Conservation (phyloP, 139 green algal genomes). For the Coccomyxa sp. region DNA sequence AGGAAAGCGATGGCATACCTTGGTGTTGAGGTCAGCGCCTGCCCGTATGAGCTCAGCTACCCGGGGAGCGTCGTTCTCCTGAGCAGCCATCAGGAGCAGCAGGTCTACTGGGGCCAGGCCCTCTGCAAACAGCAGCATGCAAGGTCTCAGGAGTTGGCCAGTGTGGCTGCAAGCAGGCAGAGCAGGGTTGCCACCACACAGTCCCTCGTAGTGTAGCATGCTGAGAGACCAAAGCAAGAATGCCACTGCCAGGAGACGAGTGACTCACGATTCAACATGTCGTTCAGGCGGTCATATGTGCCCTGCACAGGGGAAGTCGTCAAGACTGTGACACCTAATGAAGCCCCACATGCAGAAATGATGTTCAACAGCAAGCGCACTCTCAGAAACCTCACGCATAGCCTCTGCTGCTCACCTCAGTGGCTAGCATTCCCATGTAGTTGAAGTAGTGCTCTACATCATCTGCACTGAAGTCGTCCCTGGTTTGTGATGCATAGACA, state of each 20-base stretch:
- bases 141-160: not conserved
- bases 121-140: conserved; percentile 21
- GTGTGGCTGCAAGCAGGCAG: too few relatives aligned
- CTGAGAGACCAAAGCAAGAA: too few relatives aligned
- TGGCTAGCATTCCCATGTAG: conserved; percentile 95
- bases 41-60: conserved; percentile 83
- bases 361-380: too few relatives aligned
- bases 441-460: conserved; percentile 97
- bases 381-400: too few relatives aligned
- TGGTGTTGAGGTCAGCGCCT: conserved; percentile 56
- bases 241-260: too few relatives aligned
- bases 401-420: conserved; percentile 28
- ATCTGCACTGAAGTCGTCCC: conserved; percentile 64
- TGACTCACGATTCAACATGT: conserved; percentile 54
- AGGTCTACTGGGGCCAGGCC: conserved; percentile 81
- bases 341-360: too few relatives aligned
- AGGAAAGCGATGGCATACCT: conserved; percentile 18
- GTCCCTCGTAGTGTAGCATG: not conserved
- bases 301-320: too few relatives aligned
- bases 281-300: conserved; percentile 83
- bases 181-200: too few relatives aligned
- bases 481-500: not conserved
- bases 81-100: conserved; percentile 83
- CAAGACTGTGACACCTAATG: too few relatives aligned
- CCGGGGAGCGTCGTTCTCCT: conserved; percentile 89